phyloP scores from a whole-genome alignment of 2,329 filamentous ascomycete species.

The Hymenoscyphus scutula region DNA sequence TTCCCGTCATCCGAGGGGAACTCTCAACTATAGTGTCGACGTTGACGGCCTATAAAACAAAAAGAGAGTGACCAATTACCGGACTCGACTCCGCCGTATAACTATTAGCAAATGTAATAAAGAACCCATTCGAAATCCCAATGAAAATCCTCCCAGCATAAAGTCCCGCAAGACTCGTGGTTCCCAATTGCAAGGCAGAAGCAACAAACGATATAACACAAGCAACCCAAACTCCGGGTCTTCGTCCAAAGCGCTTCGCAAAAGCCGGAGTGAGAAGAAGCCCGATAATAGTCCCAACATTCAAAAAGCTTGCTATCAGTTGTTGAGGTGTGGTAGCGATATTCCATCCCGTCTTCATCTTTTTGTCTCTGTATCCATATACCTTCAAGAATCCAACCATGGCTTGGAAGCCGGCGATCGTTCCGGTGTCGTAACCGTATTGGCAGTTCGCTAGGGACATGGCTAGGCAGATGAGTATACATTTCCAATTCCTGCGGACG shows the following conservation, averaged over 20 bases:
- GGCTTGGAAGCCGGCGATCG: neutral
- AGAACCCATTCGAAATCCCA: neutral
- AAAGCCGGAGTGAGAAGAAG: neutral
- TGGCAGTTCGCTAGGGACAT: neutral
- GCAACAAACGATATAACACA: neutral
- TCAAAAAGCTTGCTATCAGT: neutral
- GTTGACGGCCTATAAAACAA: neutral
- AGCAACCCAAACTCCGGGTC: neutral
- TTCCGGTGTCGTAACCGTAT: neutral
- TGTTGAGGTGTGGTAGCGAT: neutral
- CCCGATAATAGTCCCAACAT: neutral
- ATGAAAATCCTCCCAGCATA: neutral
- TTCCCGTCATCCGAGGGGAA: neutral
- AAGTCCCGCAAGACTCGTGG: neutral
- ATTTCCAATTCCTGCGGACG: neutral
- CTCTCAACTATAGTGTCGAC: neutral
- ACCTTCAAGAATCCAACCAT: neutral
- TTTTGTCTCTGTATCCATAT: neutral
- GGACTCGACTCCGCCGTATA: neutral
- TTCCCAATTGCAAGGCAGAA: neutral
- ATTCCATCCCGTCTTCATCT: neutral
- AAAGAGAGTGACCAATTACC: neutral
- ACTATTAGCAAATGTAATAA: neutral
- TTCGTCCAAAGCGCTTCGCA: neutral
- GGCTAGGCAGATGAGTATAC: neutral